Percentiles rank a stretch among this genome's conserved stretches.
phyloP scores from a whole-genome alignment of 2,329 filamentous ascomycete species.

The Apiospora koreana region DNA sequence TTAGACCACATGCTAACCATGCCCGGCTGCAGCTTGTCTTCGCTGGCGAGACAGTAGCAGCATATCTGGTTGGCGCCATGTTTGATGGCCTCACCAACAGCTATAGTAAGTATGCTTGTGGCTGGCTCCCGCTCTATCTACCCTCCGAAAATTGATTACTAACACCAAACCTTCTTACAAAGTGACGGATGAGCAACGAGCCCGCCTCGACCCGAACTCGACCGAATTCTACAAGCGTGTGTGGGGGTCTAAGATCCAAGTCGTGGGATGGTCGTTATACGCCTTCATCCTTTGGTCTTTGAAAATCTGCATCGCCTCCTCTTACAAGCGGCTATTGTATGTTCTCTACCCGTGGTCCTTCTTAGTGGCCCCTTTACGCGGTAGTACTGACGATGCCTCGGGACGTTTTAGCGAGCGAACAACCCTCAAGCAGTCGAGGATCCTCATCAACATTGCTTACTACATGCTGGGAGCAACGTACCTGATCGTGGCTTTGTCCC shows the following conservation, averaged over 20 bases:
- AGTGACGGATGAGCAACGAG: constrained; percentile 22
- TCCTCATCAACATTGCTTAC: constrained; percentile 42
- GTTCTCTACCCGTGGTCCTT: constrained; percentile 14
- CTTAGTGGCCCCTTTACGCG: not conserved
- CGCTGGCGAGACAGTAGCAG: not conserved
- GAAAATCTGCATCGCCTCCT: constrained; percentile 30
- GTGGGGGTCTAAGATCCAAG: constrained; percentile 33
- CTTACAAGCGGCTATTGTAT: constrained; percentile 33
- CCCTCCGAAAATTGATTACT: not conserved
- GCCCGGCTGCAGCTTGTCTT: not conserved
- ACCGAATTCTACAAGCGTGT: constrained; percentile 23
- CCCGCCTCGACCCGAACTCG: constrained; percentile 16
- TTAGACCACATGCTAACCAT: not conserved
- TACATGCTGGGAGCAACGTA: constrained; percentile 42
- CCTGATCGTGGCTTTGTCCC: constrained; percentile 40
- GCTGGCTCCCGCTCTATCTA: not conserved
- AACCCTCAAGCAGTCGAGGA: constrained; percentile 35
- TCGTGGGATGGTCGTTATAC: constrained; percentile 33
- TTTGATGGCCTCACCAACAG: constrained; percentile 16
- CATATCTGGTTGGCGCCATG: constrained; percentile 7
- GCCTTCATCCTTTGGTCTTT: constrained; percentile 32
- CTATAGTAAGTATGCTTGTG: constrained; percentile 3
- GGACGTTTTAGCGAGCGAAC: constrained; percentile 34
- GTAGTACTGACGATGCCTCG: not conserved
- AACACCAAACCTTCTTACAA: not conserved